Conservation (phyloP, 179 eudicot species). For the Carnegiea gigantea region DNA sequence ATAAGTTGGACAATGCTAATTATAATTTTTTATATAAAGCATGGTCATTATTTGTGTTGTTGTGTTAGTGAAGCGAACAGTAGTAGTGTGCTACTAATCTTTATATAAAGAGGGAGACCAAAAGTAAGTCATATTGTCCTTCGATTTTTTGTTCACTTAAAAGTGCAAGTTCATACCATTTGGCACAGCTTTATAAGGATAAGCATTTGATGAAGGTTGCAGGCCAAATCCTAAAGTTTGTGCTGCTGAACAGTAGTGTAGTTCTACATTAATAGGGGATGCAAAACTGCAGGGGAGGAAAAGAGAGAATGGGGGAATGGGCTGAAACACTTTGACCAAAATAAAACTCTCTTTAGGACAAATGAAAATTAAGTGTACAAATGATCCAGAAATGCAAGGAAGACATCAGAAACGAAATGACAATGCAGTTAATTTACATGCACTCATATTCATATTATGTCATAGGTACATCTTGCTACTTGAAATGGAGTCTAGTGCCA, state of each 20-base stretch:
- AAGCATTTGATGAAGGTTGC: not conserved
- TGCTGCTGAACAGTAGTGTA: not conserved
- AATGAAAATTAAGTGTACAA: no score
- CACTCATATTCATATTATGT: no score
- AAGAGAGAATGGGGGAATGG: not conserved
- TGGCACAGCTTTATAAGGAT: not conserved
- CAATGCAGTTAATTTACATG: no score
- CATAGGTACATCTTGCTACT: no score
- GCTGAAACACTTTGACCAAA: no score
- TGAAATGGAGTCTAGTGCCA: no score
- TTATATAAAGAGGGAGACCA: no score
- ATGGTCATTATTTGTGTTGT: not conserved
- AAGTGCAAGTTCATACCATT: not conserved
- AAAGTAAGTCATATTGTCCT: not conserved
- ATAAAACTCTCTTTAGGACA: no score
- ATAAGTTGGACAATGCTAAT: not conserved
- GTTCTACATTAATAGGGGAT: not conserved
- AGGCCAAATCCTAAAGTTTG: not conserved
- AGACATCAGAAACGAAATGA: no score
- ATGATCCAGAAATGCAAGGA: no score
- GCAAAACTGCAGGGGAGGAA: not conserved
- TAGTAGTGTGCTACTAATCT: no score
- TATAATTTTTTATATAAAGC: not conserved
- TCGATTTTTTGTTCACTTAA: not conserved
- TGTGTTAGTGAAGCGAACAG: not conserved